Evolutionary conservation across 306 rosid species (phyloP).

Genomic region (Ormosia emarginata): DNA sequence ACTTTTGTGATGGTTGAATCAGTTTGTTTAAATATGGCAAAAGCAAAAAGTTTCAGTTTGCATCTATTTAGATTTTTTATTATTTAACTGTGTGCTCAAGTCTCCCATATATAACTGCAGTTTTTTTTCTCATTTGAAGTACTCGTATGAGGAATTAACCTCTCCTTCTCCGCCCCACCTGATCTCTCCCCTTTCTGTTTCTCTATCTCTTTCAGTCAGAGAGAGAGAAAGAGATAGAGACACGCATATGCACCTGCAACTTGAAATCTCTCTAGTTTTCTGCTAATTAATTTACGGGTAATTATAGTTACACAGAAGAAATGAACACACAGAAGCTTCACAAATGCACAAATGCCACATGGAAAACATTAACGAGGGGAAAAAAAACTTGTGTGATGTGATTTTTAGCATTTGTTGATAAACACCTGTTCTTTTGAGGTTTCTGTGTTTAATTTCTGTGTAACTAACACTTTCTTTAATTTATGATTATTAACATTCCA

Average conservation of each 20-base stretch:
- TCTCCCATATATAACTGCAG: not conserved
- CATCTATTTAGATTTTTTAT: not conserved
- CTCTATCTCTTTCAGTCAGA: not conserved
- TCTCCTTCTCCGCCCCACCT: not conserved
- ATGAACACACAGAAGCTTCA: not conserved
- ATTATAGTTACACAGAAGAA: too few species aligned
- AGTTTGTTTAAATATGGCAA: not conserved
- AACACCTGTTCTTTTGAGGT: not conserved
- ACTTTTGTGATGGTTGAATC: not conserved
- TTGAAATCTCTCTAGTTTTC: constrained; percentile 22
- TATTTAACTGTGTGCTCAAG: not conserved
- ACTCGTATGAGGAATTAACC: not conserved
- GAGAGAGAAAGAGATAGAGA: not conserved
- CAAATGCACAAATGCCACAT: not conserved
- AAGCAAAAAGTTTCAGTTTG: not conserved
- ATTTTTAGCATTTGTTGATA: too few species aligned
- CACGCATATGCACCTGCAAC: not conserved
- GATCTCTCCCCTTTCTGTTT: not conserved
- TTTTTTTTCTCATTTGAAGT: not conserved
- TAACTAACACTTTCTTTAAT: too few species aligned
- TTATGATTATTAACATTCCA: not conserved
- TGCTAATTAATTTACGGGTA: not conserved
- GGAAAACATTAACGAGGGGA: not conserved
- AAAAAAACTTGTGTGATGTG: not conserved
- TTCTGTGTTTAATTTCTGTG: not conserved